These are phyloP conservation scores for Alternaria alternata DNA, from an alignment of 2,329 filamentous ascomycete genomes.

Conservation along the genomic window DNA sequence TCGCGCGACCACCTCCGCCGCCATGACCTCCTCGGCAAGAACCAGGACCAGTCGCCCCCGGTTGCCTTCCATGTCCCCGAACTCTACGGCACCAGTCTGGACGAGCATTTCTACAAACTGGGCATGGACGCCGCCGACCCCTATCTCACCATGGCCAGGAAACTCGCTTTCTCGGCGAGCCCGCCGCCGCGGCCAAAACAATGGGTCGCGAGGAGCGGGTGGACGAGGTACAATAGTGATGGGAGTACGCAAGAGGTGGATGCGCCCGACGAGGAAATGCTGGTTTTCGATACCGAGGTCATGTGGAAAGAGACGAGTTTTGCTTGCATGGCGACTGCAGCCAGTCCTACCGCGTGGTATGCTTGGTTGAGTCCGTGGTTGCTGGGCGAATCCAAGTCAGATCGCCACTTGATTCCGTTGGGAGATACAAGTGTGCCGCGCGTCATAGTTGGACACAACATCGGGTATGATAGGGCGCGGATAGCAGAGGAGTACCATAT, in stretches of 20 bases:
- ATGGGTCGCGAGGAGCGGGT: constrained; percentile 84
- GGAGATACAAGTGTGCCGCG: constrained; percentile 77
- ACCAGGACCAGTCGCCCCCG: constrained; percentile 75
- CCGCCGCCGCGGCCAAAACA: constrained; percentile 68
- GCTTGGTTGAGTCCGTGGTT: constrained; percentile 97
- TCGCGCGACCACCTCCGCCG: constrained; percentile 82
- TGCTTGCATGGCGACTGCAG: constrained; percentile 96
- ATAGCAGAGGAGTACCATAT: constrained; percentile 89
- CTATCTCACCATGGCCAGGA: constrained; percentile 76
- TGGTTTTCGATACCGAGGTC: constrained; percentile 96
- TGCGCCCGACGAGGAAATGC: constrained; percentile 78
- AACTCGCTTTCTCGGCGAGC: constrained; percentile 68
- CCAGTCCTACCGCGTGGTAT: constrained; percentile 91
- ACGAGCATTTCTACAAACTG: constrained; percentile 92
- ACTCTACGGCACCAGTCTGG: constrained; percentile 80
- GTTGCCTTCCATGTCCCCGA: constrained; percentile 86
- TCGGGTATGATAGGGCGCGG: constrained; percentile 91
- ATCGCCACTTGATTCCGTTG: constrained; percentile 84
- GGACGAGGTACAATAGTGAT: constrained; percentile 89
- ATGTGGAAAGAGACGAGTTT: constrained; percentile 94
- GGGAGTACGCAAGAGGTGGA: constrained; percentile 76
- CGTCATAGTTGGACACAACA: constrained; percentile 91
- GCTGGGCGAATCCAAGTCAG: constrained; percentile 82
- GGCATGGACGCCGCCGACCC: constrained; percentile 88
- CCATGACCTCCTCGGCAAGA: constrained; percentile 91